A percentile compares a stretch with the other conserved stretches of the same genome.
phyloP scores from a whole-genome alignment of 2,329 filamentous ascomycete genomes.

The Zymoseptoria pseudotritici region DNA sequence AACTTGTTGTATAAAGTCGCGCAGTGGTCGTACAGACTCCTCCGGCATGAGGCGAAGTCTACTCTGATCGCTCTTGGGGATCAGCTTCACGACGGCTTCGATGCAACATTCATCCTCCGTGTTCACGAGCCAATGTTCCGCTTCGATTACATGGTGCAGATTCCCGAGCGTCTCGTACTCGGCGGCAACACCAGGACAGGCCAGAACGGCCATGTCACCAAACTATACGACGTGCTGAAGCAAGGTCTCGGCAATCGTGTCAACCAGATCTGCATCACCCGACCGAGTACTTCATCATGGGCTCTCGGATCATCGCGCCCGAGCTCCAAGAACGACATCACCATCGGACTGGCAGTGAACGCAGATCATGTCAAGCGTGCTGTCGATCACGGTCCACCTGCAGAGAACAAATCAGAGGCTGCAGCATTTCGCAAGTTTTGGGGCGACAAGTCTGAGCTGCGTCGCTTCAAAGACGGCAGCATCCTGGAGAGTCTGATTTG shows the following conservation, averaged over 20 bases:
- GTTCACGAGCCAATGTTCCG: constrained; percentile 45
- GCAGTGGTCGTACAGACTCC: constrained; percentile 66
- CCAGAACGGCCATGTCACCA: constrained; percentile 28
- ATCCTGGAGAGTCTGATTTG: constrained; percentile 90
- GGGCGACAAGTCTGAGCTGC: constrained; percentile 86
- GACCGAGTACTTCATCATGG: constrained; percentile 28
- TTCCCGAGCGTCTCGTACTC: constrained; percentile 14
- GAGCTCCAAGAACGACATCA: constrained; percentile 36
- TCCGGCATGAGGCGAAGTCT: constrained; percentile 66
- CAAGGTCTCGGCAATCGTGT: constrained; percentile 70
- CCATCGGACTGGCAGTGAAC: constrained; percentile 65
- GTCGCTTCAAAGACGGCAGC: constrained; percentile 90
- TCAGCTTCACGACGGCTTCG: constrained; percentile 69
- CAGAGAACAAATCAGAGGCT: constrained; percentile 77
- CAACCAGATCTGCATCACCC: constrained; percentile 50
- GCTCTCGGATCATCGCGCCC: constrained; percentile 26
- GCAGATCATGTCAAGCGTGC: constrained; percentile 63
- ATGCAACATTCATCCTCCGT: constrained; percentile 68
- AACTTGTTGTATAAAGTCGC: constrained; percentile 92
- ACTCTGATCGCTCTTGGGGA: constrained; percentile 72
- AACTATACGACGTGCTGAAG: constrained; percentile 57
- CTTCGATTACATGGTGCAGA: constrained; percentile 47
- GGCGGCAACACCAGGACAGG: neutral
- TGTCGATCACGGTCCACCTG: constrained; percentile 80
- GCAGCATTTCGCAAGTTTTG: constrained; percentile 82